Evolutionary conservation across 2,329 filamentous ascomycete genomes (phyloP).

Genomic region (Xylariomycetidae sp.): DNA sequence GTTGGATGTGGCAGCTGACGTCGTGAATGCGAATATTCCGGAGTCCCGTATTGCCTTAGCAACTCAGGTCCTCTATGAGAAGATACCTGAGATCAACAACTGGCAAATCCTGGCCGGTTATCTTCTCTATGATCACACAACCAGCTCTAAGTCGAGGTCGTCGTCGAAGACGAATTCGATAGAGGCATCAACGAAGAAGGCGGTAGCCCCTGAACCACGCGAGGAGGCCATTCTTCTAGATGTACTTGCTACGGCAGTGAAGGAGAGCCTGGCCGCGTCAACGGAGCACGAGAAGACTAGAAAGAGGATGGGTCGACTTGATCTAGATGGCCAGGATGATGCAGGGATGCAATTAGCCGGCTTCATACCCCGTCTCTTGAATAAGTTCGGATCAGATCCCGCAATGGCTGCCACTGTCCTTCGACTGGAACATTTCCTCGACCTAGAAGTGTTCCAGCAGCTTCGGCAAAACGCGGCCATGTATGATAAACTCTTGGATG

Average conservation of each 20-base stretch:
- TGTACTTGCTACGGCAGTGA: constrained; percentile 78
- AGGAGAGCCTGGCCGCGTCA: constrained; percentile 62
- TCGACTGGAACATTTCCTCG: constrained; percentile 78
- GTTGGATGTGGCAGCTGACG: constrained; percentile 45
- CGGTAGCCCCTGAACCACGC: constrained; percentile 66
- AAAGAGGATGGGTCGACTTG: constrained; percentile 54
- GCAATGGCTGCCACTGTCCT: constrained; percentile 82
- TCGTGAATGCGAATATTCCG: constrained; percentile 59
- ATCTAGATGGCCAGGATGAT: constrained; percentile 70
- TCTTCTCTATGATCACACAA: constrained; percentile 85
- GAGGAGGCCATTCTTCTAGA: constrained; percentile 87
- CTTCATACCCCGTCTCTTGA: constrained; percentile 79
- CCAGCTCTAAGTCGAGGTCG: constrained; percentile 49
- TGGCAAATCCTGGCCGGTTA: constrained; percentile 91
- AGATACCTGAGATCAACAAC: constrained; percentile 72
- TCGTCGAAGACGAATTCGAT: constrained; percentile 52
- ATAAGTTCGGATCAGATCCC: constrained; percentile 88
- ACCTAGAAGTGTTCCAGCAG: constrained; percentile 83
- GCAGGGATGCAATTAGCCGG: constrained; percentile 72
- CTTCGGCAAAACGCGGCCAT: constrained; percentile 79
- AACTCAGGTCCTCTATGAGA: constrained; percentile 79
- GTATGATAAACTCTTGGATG: constrained; percentile 77
- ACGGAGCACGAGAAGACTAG: constrained; percentile 60
- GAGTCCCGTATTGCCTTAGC: constrained; percentile 85
- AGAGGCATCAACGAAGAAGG: constrained; percentile 61